phyloP scores from a whole-genome alignment of 768 basidiomycete genomes.

The Crassisporium funariophilum region DNA sequence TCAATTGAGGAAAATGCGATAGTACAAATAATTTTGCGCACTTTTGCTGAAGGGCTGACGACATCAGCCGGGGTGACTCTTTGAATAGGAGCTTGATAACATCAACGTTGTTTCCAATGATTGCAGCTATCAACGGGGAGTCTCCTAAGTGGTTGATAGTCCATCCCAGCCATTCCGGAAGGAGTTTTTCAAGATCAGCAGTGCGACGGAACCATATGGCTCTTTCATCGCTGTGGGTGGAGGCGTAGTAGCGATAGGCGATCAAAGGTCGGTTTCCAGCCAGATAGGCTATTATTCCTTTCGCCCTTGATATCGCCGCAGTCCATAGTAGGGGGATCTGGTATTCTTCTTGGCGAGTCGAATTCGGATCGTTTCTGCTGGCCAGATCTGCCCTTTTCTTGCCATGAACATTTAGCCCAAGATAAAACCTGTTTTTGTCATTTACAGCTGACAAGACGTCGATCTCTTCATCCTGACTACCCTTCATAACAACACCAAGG shows the following conservation, averaged over 20 bases:
- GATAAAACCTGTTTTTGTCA: conserved; percentile 48
- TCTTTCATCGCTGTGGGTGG: conserved; percentile 40
- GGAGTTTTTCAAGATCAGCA: conserved; percentile 37
- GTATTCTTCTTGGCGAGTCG: conserved; percentile 14
- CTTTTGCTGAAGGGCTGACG: conserved; percentile 44
- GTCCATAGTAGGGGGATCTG: conserved; percentile 43
- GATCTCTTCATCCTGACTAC: conserved; percentile 17
- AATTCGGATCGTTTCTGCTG: conserved; percentile 50
- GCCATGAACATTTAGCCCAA: conserved; percentile 63
- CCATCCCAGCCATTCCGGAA: conserved; percentile 58
- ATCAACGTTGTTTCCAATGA: conserved; percentile 38
- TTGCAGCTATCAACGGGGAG: conserved; percentile 50
- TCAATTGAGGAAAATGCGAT: not conserved
- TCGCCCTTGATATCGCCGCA: conserved; percentile 35
- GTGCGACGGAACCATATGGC: conserved; percentile 45
- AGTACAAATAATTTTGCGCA: conserved; percentile 28
- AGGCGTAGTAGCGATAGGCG: conserved; percentile 53
- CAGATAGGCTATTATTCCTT: conserved; percentile 49
- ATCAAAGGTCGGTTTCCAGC: conserved; percentile 44
- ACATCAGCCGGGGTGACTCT: conserved; percentile 44
- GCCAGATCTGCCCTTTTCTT: conserved; percentile 61
- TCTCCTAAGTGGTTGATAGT: conserved; percentile 47
- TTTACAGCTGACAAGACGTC: conserved; percentile 28
- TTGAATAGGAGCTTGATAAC: conserved; percentile 46
- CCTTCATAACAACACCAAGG: conserved; percentile 35